phyloP scores from a whole-genome alignment of 169 alveolate species.

The Plasmodium sp. region DNA sequence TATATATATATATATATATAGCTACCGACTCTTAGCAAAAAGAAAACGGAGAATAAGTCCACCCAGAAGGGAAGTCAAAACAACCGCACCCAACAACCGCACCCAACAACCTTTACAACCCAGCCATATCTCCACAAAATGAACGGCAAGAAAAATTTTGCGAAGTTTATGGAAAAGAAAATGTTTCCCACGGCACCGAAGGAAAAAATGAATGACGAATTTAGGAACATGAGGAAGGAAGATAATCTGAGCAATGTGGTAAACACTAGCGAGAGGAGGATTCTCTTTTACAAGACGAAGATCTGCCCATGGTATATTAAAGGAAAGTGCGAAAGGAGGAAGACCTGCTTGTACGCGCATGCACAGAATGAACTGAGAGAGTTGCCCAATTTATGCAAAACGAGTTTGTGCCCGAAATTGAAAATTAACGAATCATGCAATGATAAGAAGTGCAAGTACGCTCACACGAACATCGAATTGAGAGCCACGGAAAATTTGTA shows the following conservation, averaged over 20 bases:
- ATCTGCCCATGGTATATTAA: constrained; percentile 81
- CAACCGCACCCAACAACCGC: neutral
- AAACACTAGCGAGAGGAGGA: constrained; percentile 55
- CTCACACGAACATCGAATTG: constrained; percentile 79
- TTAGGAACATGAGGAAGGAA: constrained; percentile 5
- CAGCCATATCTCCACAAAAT: neutral
- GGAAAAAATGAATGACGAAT: constrained; percentile 36
- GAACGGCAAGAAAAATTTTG: neutral
- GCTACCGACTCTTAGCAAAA: neutral
- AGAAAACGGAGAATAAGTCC: neutral
- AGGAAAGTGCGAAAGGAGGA: constrained; percentile 78
- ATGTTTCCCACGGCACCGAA: neutral
- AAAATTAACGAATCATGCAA: constrained; percentile 71
- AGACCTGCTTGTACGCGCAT: constrained; percentile 78
- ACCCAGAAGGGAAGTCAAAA: neutral
- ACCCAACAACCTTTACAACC: too few species aligned
- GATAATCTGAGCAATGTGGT: constrained; percentile 48
- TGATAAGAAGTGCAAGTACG: constrained; percentile 78
- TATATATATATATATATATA: neutral
- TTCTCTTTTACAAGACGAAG: constrained; percentile 78
- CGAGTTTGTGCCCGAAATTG: constrained; percentile 77
- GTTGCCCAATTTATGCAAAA: constrained; percentile 78
- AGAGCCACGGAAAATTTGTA: constrained; percentile 81
- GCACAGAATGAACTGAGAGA: constrained; percentile 77
- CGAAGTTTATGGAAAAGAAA: constrained; percentile 13